Evolutionary conservation across 331 rosid species (phyloP), one percentile per base, ranked within the genome.

Genomic region (Prunus yedoensis): DNA sequence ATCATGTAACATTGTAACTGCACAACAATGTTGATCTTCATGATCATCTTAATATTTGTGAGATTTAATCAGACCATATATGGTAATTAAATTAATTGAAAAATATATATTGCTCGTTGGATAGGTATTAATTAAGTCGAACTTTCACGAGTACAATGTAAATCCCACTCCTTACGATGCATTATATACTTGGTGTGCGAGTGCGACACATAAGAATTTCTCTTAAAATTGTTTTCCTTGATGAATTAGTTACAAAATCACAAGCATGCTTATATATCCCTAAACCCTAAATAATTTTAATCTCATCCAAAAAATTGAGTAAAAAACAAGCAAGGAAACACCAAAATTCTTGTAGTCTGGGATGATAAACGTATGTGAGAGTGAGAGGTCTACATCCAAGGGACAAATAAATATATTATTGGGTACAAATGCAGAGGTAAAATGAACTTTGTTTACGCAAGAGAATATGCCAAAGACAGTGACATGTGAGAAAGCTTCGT

Each of bases 401-500:
- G 32, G 11, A 20, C 11, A 14, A 15, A 18, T 63, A 17, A 8
- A 50, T 54, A 72, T 64, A 65, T 21, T 66, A 28, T 76, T 14
- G 21, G 79, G 85, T 69, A 71, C 66, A 74, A 77, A 58, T 60
- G 53, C 76, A 76, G 7, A 25, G 57, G 57, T 9, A 43, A 77
- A 68, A 73, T 63, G 27, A 59, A 64, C 71, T 75, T 57, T 59
- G 62, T 35, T 69, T 11, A 78, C 81, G 41, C 45, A 79, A 82
- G 76, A 58, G 57, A 23, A 62, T 74, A 79, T 43, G 57, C 75
- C 72, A 73, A 84, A 83, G 96, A 91, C 15, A 87, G 81, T 54
- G 96, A 89, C 92, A 14, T 38, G 83, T 75, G 89, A 87, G 88
- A 64, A 89, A 79, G 89, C 87, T 67, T 85, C 78, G 89, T 88